Evolutionary conservation across 768 basidiomycete species (phyloP).

Genomic region (Trametes cubensis): DNA sequence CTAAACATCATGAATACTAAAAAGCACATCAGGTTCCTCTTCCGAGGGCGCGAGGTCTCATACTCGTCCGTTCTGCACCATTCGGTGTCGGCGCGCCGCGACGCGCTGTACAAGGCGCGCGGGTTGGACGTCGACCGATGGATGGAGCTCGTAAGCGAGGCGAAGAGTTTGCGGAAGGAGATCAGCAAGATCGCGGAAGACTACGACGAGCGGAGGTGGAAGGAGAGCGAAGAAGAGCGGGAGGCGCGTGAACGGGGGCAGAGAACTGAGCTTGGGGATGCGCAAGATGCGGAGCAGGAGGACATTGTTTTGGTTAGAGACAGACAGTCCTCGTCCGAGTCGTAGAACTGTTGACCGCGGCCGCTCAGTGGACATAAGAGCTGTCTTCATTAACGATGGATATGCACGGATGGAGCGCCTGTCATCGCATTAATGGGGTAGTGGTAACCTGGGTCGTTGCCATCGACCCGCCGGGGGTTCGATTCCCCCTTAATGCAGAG

Average conservation of each 20-base stretch:
- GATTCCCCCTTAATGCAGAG: constrained; percentile 25
- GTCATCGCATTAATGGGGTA: constrained; percentile 37
- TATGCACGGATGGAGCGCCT: no score
- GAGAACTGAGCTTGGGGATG: constrained; percentile 12
- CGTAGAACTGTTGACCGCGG: no score
- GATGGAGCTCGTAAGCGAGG: constrained; percentile 56
- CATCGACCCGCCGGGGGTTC: constrained; percentile 35
- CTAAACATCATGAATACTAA: no score
- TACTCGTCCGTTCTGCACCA: constrained; percentile 64
- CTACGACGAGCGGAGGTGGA: constrained; percentile 49
- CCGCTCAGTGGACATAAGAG: no score
- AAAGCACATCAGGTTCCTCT: constrained; percentile 49
- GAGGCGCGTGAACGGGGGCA: constrained; percentile 18
- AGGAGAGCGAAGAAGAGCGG: constrained; percentile 32
- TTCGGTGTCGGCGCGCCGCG: constrained; percentile 59
- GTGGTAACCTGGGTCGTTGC: constrained; percentile 42
- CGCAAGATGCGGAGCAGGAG: constrained; percentile 5
- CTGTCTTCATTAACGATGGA: no score
- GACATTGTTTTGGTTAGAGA: constrained; percentile 9
- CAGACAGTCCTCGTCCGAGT: not conserved
- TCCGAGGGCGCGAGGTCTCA: constrained; percentile 64
- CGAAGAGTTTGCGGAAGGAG: constrained; percentile 51
- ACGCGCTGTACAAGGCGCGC: constrained; percentile 55
- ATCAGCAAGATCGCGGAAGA: constrained; percentile 62
- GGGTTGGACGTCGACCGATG: constrained; percentile 66